These are phyloP conservation scores for Colletotrichum sp. DNA, from an alignment of 2,329 filamentous ascomycete species.

Conservation along the genomic window DNA sequence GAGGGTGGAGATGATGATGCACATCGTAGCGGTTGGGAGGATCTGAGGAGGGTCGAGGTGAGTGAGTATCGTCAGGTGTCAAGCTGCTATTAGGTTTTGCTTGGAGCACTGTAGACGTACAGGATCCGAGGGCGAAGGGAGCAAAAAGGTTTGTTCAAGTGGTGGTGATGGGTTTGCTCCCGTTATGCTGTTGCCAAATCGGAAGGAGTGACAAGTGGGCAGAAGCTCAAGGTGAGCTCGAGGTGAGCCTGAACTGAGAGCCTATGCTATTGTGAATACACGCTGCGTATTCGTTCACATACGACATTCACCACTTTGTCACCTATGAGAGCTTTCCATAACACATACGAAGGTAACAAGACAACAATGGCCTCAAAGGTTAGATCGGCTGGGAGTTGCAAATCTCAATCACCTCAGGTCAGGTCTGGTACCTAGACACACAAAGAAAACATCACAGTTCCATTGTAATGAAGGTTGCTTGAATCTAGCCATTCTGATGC, in stretches of 20 bases:
- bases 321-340: background rate
- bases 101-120: no score
- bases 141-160: background rate
- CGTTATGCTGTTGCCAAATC: background rate
- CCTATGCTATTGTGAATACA: background rate
- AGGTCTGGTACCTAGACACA: background rate
- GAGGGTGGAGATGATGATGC: constrained; percentile 33
- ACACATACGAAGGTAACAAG: background rate
- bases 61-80: background rate
- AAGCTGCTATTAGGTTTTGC: background rate
- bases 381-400: background rate
- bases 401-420: background rate
- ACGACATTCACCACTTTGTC: background rate
- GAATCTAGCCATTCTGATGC: rapidly evolving
- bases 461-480: rapidly evolving
- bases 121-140: background rate
- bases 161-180: background rate
- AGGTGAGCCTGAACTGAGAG: background rate
- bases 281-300: background rate
- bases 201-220: background rate
- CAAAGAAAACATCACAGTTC: background rate
- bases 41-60: background rate
- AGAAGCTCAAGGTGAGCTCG: background rate
- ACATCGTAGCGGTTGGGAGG: constrained; percentile 29
- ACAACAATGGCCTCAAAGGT: background rate